Percentiles rank a stretch among this genome's conserved stretches.
Evolutionary conservation across 163 green algal genomes (phyloP).

Genomic region (Trebouxia gelatinosa): DNA sequence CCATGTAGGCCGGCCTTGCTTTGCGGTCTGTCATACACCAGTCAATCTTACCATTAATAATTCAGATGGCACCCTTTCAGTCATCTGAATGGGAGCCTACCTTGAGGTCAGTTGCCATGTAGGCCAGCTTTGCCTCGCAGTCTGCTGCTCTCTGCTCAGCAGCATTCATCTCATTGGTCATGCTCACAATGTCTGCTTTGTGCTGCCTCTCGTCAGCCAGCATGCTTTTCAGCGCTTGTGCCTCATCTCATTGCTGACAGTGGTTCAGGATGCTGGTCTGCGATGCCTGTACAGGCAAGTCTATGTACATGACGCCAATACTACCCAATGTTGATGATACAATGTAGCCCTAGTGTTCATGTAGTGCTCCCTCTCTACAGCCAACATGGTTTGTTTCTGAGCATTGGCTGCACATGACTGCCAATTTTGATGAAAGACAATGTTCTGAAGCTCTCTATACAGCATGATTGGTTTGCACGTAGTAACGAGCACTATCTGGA

Average conservation of each 20-base stretch:
- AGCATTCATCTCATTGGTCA: not conserved
- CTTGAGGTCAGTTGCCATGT: conserved; percentile 29
- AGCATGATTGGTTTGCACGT: too few relatives aligned
- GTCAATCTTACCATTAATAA: too few relatives aligned
- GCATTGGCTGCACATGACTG: not conserved
- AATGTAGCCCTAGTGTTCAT: too few relatives aligned
- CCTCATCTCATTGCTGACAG: not conserved
- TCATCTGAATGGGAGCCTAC: too few relatives aligned
- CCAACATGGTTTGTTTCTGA: not conserved
- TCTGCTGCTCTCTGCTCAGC: conserved; percentile 17
- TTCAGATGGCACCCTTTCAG: too few relatives aligned
- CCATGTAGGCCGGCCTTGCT: too few relatives aligned
- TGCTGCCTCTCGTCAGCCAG: not conserved
- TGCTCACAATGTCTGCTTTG: conserved; percentile 9
- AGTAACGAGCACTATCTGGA: too few relatives aligned
- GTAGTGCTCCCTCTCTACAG: not conserved
- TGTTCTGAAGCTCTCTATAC: too few relatives aligned
- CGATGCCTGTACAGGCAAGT: not conserved
- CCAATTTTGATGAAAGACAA: too few relatives aligned
- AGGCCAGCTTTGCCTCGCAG: conserved; percentile 1
- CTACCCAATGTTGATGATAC: too few relatives aligned
- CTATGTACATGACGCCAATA: not conserved
- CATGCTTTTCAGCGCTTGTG: not conserved
- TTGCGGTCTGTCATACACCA: too few relatives aligned
- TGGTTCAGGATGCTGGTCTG: not conserved